phyloP scores from a whole-genome alignment of 225 moss, liverwort and hornwort species.

The Antitrichia curtipendula region DNA sequence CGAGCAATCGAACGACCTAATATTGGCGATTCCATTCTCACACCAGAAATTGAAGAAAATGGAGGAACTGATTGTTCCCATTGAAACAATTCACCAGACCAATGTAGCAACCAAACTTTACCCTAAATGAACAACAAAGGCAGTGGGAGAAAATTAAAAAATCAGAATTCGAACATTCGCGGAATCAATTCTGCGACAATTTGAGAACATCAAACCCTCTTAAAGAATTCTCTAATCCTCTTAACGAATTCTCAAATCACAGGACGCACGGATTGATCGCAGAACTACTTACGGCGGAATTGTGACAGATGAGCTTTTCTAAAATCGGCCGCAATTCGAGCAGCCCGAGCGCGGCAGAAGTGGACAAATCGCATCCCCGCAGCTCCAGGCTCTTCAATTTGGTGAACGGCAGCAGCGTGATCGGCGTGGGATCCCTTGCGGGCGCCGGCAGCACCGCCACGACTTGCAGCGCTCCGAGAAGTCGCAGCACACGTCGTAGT shows the following conservation, averaged over 20 bases:
- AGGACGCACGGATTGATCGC: not conserved
- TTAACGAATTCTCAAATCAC: not conserved
- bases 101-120: not conserved
- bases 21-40: not conserved
- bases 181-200: not conserved
- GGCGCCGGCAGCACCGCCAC: conserved; percentile 54
- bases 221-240: not conserved
- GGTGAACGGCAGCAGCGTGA: conserved; percentile 62
- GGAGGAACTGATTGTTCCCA: not conserved
- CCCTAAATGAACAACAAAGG: not conserved
- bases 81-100: not conserved
- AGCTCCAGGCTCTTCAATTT: conserved; percentile 79
- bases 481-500: conserved; percentile 64
- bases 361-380: conserved; percentile 91
- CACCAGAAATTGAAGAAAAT: not conserved
- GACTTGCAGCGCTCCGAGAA: conserved; percentile 63
- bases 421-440: conserved; percentile 66
- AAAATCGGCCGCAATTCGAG: conserved; percentile 80
- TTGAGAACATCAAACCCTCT: not conserved
- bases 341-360: conserved; percentile 70
- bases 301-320: conserved; percentile 81
- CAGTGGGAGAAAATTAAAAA: not conserved
- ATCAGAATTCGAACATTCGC: not conserved
- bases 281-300: conserved; percentile 54
- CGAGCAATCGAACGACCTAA: not conserved